Evolutionary conservation across 2,329 filamentous ascomycete genomes (phyloP).

Genomic region (Penicillium sp.): DNA sequence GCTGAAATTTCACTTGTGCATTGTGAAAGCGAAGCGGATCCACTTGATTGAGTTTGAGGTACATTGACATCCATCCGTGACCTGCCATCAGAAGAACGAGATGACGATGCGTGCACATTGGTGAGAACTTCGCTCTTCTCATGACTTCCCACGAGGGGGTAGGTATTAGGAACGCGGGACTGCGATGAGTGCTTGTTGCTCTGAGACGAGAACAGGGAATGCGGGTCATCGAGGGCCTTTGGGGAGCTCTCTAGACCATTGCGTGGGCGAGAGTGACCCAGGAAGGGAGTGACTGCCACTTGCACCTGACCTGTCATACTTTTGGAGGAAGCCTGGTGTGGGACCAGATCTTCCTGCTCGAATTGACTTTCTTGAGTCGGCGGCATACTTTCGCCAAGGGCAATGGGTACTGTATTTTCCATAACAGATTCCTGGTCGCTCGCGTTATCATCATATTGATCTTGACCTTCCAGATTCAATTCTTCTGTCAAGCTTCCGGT

Average conservation of each 20-base stretch:
- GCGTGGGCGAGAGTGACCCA: constrained; percentile 6
- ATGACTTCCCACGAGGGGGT: constrained; percentile 20
- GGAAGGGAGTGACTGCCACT: constrained; percentile 27
- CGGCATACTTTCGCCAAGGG: constrained; percentile 22
- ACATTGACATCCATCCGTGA: constrained; percentile 15
- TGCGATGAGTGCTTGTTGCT: constrained; percentile 29
- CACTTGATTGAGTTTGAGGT: constrained; percentile 23
- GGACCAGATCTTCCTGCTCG: constrained; percentile 19
- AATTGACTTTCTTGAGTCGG: constrained; percentile 18
- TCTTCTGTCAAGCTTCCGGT: too few species aligned
- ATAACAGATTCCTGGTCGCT: constrained; percentile 33
- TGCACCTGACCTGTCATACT: constrained; percentile 21
- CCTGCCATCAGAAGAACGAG: not conserved
- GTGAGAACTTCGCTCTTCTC: constrained; percentile 14
- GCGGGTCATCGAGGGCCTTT: not conserved
- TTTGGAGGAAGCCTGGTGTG: constrained; percentile 18
- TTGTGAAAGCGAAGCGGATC: constrained; percentile 13
- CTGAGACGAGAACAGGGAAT: constrained; percentile 17
- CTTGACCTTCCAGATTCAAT: too few species aligned
- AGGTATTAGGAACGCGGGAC: constrained; percentile 31
- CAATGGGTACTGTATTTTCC: constrained; percentile 31
- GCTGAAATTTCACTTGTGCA: constrained; percentile 11
- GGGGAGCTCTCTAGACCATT: not conserved
- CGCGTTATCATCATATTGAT: constrained; percentile 4
- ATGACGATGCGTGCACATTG: constrained; percentile 9